phyloP scores from a whole-genome alignment of 2,329 filamentous ascomycete genomes.

The Fusarium vanettenii region DNA sequence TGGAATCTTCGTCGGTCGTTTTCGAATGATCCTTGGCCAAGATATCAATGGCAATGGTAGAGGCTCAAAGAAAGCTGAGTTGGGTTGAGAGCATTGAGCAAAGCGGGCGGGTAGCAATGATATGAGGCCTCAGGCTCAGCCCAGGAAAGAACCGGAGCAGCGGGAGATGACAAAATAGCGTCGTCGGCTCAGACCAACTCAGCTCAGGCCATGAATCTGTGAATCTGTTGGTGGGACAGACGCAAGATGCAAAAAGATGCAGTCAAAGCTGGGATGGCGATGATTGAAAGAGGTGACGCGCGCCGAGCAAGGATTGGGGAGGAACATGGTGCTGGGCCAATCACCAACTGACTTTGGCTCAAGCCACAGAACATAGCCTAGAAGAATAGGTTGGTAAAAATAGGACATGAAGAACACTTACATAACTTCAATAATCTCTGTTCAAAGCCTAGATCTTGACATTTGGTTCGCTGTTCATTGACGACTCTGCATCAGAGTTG shows the following conservation, averaged over 20 bases:
- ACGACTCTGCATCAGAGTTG: background rate
- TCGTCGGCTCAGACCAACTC: constrained; percentile 13
- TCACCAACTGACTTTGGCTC: background rate
- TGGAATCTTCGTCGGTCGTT: constrained; percentile 18
- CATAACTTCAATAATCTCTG: background rate
- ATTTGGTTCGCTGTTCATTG: background rate
- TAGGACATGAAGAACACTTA: background rate
- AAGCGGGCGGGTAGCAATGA: background rate
- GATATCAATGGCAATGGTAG: constrained; percentile 10
- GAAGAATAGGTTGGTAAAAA: background rate
- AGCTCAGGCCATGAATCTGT: constrained; percentile 9
- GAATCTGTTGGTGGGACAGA: constrained; percentile 3
- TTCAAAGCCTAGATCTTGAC: background rate
- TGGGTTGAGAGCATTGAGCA: background rate
- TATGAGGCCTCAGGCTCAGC: background rate
- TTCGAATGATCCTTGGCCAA: constrained; percentile 10
- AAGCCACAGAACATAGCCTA: background rate
- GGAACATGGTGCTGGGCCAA: background rate
- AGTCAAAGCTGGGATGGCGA: constrained; percentile 31
- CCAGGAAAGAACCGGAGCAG: constrained; percentile 11
- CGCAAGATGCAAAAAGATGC: constrained; percentile 27
- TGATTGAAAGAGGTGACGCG: constrained; percentile 34
- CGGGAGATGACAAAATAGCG: constrained; percentile 6
- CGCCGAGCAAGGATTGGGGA: constrained; percentile 39
- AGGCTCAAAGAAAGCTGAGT: background rate